These are phyloP conservation scores for Begonia fuchsioides DNA, from an alignment of 306 rosid genomes.

Conservation along the genomic window DNA sequence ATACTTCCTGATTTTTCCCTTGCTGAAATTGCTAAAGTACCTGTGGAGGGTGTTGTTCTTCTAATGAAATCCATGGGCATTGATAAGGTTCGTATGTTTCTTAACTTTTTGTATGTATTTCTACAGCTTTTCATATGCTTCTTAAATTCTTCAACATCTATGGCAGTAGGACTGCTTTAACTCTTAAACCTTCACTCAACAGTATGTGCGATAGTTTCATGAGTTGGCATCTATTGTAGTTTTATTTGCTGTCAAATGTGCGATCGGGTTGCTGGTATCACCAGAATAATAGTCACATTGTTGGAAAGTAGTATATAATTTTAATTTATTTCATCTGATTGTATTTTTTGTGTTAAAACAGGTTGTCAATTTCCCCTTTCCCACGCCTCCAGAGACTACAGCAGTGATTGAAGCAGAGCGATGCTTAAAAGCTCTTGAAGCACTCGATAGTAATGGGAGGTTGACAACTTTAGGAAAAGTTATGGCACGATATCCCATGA, in stretches of 20 bases:
- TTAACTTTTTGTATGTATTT: too few species aligned
- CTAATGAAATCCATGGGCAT: slow-evolving; percentile 79
- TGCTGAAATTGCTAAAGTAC: slow-evolving; percentile 72
- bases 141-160: neutral
- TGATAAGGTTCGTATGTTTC: slow-evolving; percentile 29
- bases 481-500: slow-evolving; percentile 81
- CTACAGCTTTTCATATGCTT: neutral
- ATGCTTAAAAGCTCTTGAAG: slow-evolving; percentile 81
- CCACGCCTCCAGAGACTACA: slow-evolving; percentile 56
- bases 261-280: neutral
- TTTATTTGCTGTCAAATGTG: too few species aligned
- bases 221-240: too few species aligned
- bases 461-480: slow-evolving; percentile 64
- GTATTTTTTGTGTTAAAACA: slow-evolving; percentile 9
- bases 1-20: slow-evolving; percentile 52
- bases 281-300: neutral
- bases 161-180: too few species aligned
- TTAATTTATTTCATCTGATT: too few species aligned
- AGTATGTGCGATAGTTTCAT: too few species aligned
- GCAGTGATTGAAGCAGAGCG: slow-evolving; percentile 62
- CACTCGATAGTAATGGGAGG: slow-evolving; percentile 52
- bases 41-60: slow-evolving; percentile 76
- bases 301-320: too few species aligned
- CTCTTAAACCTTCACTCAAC: too few species aligned
- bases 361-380: slow-evolving; percentile 85